These are phyloP conservation scores for Pugionium cornutum DNA, from an alignment of 345 rosid genomes.

Conservation along the genomic window DNA sequence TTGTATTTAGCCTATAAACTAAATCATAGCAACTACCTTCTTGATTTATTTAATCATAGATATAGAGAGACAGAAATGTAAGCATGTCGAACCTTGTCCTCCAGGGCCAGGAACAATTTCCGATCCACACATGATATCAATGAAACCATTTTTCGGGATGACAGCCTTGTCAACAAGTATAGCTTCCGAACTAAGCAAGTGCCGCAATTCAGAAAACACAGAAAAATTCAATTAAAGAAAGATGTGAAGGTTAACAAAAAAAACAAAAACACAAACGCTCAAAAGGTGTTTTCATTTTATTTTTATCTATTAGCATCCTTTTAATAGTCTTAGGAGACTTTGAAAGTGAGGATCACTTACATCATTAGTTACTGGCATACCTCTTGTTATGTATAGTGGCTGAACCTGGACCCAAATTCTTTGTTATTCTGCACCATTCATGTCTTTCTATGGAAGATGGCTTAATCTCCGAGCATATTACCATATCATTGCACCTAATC, in stretches of 20 bases:
- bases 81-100: conserved; percentile 55
- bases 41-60: conserved; percentile 1
- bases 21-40: not conserved
- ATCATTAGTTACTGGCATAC: conserved; percentile 32
- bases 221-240: not conserved
- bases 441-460: conserved; percentile 50
- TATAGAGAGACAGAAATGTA: conserved; percentile 1
- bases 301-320: too few species aligned
- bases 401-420: conserved; percentile 54
- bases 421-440: conserved; percentile 83
- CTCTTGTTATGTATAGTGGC: conserved; percentile 70
- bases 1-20: not conserved
- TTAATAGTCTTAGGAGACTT: too few species aligned
- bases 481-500: conserved; percentile 55
- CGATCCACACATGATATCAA: conserved; percentile 57
- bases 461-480: conserved; percentile 57
- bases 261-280: conserved; percentile 9
- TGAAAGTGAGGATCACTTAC: too few species aligned
- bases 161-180: conserved; percentile 64
- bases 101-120: conserved; percentile 66
- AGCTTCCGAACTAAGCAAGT: conserved; percentile 49
- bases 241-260: not conserved
- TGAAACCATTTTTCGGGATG: conserved; percentile 49
- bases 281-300: not conserved
- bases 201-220: conserved; percentile 20